phyloP scores from a whole-genome alignment of 2,329 filamentous ascomycete genomes.

The Penicillium psychrosexuale region DNA sequence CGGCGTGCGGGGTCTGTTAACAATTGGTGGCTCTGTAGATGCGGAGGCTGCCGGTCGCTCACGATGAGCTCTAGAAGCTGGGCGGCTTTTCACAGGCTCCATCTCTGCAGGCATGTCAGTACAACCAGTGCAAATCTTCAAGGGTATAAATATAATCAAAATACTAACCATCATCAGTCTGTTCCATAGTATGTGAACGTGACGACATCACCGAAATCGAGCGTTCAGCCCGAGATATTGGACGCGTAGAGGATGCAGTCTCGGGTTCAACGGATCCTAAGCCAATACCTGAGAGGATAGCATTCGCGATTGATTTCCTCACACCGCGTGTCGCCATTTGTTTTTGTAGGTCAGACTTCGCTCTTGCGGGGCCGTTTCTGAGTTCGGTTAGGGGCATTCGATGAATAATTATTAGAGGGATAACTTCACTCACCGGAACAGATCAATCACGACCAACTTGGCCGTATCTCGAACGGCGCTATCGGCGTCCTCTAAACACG shows the following conservation, averaged over 20 bases:
- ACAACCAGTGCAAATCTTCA: not conserved
- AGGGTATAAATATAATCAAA: not conserved
- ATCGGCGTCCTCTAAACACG: constrained; percentile 85
- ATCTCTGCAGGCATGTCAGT: constrained; percentile 10
- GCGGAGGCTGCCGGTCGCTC: constrained; percentile 16
- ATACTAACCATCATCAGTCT: constrained; percentile 22
- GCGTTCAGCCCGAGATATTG: constrained; percentile 31
- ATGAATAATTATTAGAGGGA: not conserved
- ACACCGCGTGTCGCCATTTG: constrained; percentile 83
- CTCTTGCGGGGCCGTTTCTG: constrained; percentile 73
- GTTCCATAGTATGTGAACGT: constrained; percentile 25
- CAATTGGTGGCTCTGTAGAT: constrained; percentile 33
- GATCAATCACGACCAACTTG: constrained; percentile 76
- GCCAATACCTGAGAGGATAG: constrained; percentile 72
- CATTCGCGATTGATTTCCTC: constrained; percentile 76
- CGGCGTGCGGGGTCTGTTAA: constrained; percentile 21
- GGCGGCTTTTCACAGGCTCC: constrained; percentile 20
- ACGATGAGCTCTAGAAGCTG: constrained; percentile 22
- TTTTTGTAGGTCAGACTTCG: constrained; percentile 83
- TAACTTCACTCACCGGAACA: constrained; percentile 65
- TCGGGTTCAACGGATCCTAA: constrained; percentile 41
- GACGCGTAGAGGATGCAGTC: constrained; percentile 21
- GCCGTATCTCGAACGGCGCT: constrained; percentile 80
- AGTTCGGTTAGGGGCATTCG: constrained; percentile 6
- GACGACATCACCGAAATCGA: constrained; percentile 33